Evolutionary conservation across 768 basidiomycete species (phyloP), one percentile per base, ranked within the genome.

Genomic region (Amylocystis lapponica): DNA sequence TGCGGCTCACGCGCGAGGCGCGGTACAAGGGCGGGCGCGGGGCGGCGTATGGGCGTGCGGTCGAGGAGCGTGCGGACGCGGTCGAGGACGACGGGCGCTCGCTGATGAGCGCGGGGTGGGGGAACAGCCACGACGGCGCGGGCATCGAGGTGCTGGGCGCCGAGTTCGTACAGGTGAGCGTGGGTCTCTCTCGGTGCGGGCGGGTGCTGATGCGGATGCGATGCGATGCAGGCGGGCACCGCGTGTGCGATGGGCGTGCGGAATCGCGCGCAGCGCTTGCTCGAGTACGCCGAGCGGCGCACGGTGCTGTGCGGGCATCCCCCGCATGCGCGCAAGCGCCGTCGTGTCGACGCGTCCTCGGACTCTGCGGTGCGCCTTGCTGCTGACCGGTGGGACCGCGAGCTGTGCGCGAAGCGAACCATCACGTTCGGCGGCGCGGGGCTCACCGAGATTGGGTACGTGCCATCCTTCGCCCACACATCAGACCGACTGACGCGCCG

Each of bases 61-160:
- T n/a, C n/a, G n/a, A n/a, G n/a, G n/a, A n/a, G n/a, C n/a, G n/a
- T n/a, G 22, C 26, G 25, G 19, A 45, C 14, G 41, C 21, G 23
- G 36, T 6, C 39, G 58, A 56, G 41, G 54, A 54, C 16, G 57
- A 62, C 46, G 46, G 66, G 51, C 59, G 54, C 51, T 33, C 55
- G 46, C 36, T 63, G 52, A 56, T 49, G 57, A 68, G 54, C 47
- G 80, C 76, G 8, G 76, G 76, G 0, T 86, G 86, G 86, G 84
- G 85, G n/a, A 78, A 74, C 50, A 79, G 81, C 2, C 86, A 87
- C 49, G 85, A 86, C 48, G 86, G 86, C 20, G 79, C 81, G 53
- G 83, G 80, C 20, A 72, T 86, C 52, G 86, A 86, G 66, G 73
- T 88, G 41, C 59, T 87, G 14, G 68, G 66, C 20, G 83, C 77